Base-by-base conservation (phyloP, 2,329 filamentous ascomycete species). In the Aaosphaeria arxii region DNA sequence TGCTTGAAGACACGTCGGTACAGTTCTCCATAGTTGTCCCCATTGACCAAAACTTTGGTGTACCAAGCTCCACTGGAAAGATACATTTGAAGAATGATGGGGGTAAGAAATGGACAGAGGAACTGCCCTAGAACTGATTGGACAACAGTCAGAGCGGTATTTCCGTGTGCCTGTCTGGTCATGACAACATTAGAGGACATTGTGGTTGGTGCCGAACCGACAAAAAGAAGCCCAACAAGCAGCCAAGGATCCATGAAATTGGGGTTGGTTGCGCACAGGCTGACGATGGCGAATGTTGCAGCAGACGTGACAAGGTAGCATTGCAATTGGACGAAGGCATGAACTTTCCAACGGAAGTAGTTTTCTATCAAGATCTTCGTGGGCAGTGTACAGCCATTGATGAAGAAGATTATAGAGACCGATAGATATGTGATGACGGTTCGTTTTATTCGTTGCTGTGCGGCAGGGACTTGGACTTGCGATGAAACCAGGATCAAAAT, bases 161-260 rank as follows among this genome's bases (percentile, higher is more conserved):
- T 87, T 5, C 86, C 86, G 35, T 85, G 82, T 0, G 86, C 82
- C 36, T 82, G 77, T 29, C 84, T 74, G 5, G 86, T 89, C 85
- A 89, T 88, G 38, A 89, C 83, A 6, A 88, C 83, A 63, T 89
- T 89, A 41, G 83, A 87, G 6, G 84, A 80, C 58, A 89, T 86
- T 0, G 86, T 89, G 0, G 86, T 89, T 1, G 86, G 85, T 4
- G 87, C 80, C 59, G 81, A 86, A n/a, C 82, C 79, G 1, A 83
- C 76, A 36, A 86, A 80, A 3, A 88, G 76, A 64, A 88, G 81
- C 7, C 87, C 86, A 3, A 87, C 79, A 30, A 89, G 71, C 38
- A 89, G 75, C 48, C 83, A 82, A 0, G 80, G 74, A 46, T 87
- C 83, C 60, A 88, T 84, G 24, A 77, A 78, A 1, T 63, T 53